Base-by-base conservation (phyloP, 768 basidiomycete genomes). In the Coprinopsis cinerea region DNA sequence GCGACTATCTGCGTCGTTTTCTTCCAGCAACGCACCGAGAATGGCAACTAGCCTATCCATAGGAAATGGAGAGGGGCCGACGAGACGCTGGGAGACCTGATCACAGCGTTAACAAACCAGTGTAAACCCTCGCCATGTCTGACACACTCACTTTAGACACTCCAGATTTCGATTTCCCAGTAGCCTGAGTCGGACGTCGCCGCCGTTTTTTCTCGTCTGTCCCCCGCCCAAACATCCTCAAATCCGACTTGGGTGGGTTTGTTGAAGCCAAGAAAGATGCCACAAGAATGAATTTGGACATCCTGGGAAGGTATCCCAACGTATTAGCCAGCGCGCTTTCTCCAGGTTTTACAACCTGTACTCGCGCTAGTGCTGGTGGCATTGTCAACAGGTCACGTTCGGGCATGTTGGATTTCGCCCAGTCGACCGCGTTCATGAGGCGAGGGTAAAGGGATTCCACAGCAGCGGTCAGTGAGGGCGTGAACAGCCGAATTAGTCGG, bases 221-320 rank as follows among this genome's bases (percentile, higher is more conserved):
- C 1, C 81, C 85, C 13, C 92, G 64, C 3, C 87, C 85, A 64
- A 96, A 91, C 78, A 95, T 83, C 30, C 88, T 72, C 54, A 90
- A 28, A 64, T 94, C 92, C 7, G 81, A 83, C 59, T 82, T 85
- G 0, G 82, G 64, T 1, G 92, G 92, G 59, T 95, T 96, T 35
- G 84, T 86, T 35, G 89, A 90, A 4, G 91, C 89, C 34, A 92
- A 66, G 59, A 83, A 95, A 1, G 83, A 78, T 0, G 88, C 85
- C 2, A 92, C 63, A 3, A 93, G 67, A 20, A 92, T 72, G 57
- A 81, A 92, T 58, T 85, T 86, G 18, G 82, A 81, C 73, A 88
- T 78, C 3, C 77, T 75, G 1, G 85, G 82, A 28, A 86, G 68
- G 14, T 50, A 36, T 18, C 23, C 30, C 20, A 25, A 23, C 17